Evolutionary conservation across 805 yeast species (phyloP), one percentile per base, ranked within the genome.

Genomic region (Metschnikowia picachoensis): DNA sequence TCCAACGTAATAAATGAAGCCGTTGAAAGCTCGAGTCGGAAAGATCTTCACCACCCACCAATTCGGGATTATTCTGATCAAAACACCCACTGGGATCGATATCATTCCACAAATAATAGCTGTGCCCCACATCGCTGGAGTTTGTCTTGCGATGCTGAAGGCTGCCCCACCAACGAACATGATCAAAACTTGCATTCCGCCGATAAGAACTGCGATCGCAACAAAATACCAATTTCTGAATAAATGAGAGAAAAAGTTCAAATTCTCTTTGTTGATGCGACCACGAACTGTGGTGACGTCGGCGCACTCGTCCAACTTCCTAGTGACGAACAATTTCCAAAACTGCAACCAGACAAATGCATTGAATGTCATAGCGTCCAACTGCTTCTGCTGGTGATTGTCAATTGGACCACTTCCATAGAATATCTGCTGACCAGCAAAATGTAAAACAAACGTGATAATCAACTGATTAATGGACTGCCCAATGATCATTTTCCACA

Each of bases 151-250:
- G 53, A 91, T 76, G 8, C 91, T 80, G 67, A 94, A 94, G 0
- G 99, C 97, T 35, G 92, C 87, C 46, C 99, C 99, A 44, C 99
- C 99, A 52, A 88, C 92, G 67, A 83, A 87, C 98, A 94, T 94
- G 57, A 94, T 92, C 44, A 92, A 65, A 3, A 90, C 72, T 70
- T 94, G 99, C 67, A 82, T 79, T 5, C 86, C 91, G 29, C 83
- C 94, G 65, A 94, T 90, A 39, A 94, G 72, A 2, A 65, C 58
- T 17, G 85, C 81, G 57, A 94, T 91, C 6, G 64, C 71, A 38
- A 90, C 67, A 67, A 94, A 94, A 65, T 87, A 90, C 72, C 79
- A 80, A 65, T 94, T 94, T 65, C 90, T 78, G 67, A 80, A 79
- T 48, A 95, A 71, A 55, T 92, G 92, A 54, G 81, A 83, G 58